phyloP scores from a whole-genome alignment of 176 grass and related monocot species.

The Raddia guianensis region DNA sequence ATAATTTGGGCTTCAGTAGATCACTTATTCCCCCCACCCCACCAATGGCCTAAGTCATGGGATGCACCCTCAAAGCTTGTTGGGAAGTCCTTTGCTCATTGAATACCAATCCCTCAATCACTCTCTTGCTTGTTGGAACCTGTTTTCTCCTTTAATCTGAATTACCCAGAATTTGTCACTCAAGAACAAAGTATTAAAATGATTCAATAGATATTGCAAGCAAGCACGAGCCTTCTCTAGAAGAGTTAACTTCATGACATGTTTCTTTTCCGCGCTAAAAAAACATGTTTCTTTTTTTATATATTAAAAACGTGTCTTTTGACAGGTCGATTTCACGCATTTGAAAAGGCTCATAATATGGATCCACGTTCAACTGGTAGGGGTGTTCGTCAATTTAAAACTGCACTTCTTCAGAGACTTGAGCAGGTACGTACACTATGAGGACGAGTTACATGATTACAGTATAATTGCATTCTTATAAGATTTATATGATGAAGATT shows the following conservation, averaged over 20 bases:
- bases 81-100: not conserved
- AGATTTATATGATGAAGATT: conserved; percentile 17
- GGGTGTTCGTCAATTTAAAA: conserved; percentile 92
- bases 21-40: not conserved
- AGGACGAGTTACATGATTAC: conserved; percentile 7
- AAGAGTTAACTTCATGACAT: conserved; percentile 26
- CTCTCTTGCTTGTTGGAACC: not conserved
- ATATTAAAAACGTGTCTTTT: conserved; percentile 16
- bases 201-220: conserved; percentile 5
- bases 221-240: not conserved
- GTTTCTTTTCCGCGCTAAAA: not conserved
- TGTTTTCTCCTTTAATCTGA: not conserved
- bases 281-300: no score
- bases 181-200: conserved; percentile 3
- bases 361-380: conserved; percentile 69
- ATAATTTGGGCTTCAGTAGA: not conserved
- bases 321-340: conserved; percentile 91
- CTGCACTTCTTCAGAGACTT: conserved; percentile 83
- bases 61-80: not conserved
- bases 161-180: not conserved
- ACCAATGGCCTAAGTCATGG: not conserved
- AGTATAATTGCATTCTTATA: conserved; percentile 29
- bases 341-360: conserved; percentile 82
- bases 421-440: conserved; percentile 63
- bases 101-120: not conserved